Percentiles rank a stretch among this genome's conserved stretches.
Conservation (phyloP, 2,329 filamentous ascomycete genomes). For the Nemania sp. region DNA sequence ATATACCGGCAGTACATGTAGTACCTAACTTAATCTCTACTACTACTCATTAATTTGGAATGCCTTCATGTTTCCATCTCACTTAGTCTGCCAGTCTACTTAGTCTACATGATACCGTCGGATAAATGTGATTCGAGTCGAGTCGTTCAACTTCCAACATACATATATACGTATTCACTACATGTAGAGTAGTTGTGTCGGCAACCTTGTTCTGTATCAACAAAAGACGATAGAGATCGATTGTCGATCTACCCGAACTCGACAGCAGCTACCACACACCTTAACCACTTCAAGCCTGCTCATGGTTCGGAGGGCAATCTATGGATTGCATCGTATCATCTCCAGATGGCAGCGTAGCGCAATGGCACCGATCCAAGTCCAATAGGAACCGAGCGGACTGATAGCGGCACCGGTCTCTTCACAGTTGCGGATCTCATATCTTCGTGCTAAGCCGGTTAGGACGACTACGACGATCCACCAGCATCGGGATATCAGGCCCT, state of each 20-base stretch:
- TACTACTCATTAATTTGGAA: too few relatives aligned
- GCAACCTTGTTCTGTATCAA: background rate
- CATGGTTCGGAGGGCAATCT: background rate
- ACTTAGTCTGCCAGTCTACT: too few relatives aligned
- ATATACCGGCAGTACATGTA: too few relatives aligned
- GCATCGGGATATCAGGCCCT: conserved; percentile 1
- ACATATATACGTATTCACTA: too few relatives aligned
- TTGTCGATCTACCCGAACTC: conserved; percentile 4
- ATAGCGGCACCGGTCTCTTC: background rate
- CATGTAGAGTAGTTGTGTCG: too few relatives aligned
- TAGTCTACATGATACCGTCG: too few relatives aligned
- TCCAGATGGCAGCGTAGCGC: background rate
- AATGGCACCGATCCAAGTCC: background rate
- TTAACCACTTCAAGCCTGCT: background rate
- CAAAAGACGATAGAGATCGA: background rate
- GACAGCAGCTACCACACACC: background rate
- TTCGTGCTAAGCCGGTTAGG: background rate
- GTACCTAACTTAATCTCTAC: too few relatives aligned
- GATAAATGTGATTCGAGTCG: too few relatives aligned
- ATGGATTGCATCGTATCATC: background rate
- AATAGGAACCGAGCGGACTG: background rate
- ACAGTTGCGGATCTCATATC: conserved; percentile 5
- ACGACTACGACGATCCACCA: conserved; percentile 16
- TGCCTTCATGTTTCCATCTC: too few relatives aligned
- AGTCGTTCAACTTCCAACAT: too few relatives aligned